phyloP scores from a whole-genome alignment of 805 yeast species.

The Yamadazyma takamatsuzukensis region DNA sequence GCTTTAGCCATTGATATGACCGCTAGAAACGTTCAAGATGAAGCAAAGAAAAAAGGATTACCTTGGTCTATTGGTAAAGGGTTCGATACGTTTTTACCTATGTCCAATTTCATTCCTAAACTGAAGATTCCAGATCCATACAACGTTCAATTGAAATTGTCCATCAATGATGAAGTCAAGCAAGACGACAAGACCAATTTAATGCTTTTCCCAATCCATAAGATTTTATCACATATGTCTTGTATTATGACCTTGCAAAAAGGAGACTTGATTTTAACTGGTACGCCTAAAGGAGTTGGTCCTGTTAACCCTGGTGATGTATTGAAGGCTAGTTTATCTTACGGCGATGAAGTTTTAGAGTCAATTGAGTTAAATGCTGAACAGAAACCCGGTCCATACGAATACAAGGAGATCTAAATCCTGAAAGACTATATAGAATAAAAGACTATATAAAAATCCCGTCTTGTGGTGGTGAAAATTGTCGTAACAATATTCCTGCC shows the following conservation, averaged over 20 bases:
- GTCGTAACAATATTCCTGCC: slow-evolving; percentile 70
- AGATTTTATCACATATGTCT: slow-evolving; percentile 75
- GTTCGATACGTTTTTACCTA: slow-evolving; percentile 90
- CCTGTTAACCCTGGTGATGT: slow-evolving; percentile 72
- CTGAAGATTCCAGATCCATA: slow-evolving; percentile 67
- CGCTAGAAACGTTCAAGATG: slow-evolving; percentile 93
- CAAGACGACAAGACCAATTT: slow-evolving; percentile 75
- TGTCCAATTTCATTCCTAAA: slow-evolving; percentile 72
- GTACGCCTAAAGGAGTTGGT: slow-evolving; percentile 99
- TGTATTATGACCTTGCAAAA: slow-evolving; percentile 86
- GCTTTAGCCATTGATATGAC: slow-evolving; percentile 91
- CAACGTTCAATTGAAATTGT: slow-evolving; percentile 57
- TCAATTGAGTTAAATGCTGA: slow-evolving; percentile 53
- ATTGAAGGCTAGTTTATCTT: slow-evolving; percentile 59
- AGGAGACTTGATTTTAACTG: slow-evolving; percentile 90
- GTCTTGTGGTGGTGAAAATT: slow-evolving; percentile 38
- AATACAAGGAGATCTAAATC: slow-evolving; percentile 27
- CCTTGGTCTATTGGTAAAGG: slow-evolving; percentile 99
- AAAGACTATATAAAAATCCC: slow-evolving; percentile 30
- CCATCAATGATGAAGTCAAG: slow-evolving; percentile 64
- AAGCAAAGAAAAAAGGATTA: slow-evolving; percentile 86
- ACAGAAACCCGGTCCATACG: slow-evolving; percentile 47
- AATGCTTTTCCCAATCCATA: slow-evolving; percentile 87
- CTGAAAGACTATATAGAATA: background rate
- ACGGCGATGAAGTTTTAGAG: slow-evolving; percentile 53